Conservation (phyloP, 805 yeast genomes). For the Candida palmyrensis region DNA sequence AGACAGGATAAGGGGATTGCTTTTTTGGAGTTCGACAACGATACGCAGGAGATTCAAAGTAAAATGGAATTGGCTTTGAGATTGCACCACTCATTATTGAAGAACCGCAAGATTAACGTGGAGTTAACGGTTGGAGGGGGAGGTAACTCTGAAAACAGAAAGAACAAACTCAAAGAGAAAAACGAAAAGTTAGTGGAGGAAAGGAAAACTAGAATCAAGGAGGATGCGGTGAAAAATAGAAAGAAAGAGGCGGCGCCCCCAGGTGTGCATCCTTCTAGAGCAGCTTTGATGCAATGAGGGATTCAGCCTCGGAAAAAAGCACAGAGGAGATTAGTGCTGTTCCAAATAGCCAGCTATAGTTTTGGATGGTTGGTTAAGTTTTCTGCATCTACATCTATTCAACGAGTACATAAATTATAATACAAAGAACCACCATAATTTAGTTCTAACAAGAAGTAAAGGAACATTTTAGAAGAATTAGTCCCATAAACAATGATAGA, state of each 20-base stretch:
- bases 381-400: too few species aligned
- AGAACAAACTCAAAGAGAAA: slow-evolving; percentile 68
- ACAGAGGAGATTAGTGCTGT: too few species aligned
- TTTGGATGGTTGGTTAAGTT: too few species aligned
- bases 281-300: slow-evolving; percentile 36
- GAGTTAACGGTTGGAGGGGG: slow-evolving; percentile 99
- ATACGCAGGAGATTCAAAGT: slow-evolving; percentile 58
- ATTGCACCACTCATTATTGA: slow-evolving; percentile 71
- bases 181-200: slow-evolving; percentile 72
- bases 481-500: not conserved
- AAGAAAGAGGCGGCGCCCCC: slow-evolving; percentile 13
- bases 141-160: slow-evolving; percentile 70
- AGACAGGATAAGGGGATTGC: slow-evolving; percentile 89
- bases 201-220: slow-evolving; percentile 51
- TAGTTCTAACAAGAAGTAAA: not conserved
- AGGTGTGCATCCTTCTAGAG: slow-evolving; percentile 65
- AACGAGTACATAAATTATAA: not conserved
- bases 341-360: too few species aligned
- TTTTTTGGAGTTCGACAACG: slow-evolving; percentile 72
- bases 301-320: not conserved
- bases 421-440: not conserved
- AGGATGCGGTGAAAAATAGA: slow-evolving; percentile 33
- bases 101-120: slow-evolving; percentile 80
- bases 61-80: slow-evolving; percentile 81
- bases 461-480: not conserved